These are phyloP conservation scores for Geotrichum histeridarum DNA, from an alignment of 1,139 yeast species.

Conservation along the genomic window DNA sequence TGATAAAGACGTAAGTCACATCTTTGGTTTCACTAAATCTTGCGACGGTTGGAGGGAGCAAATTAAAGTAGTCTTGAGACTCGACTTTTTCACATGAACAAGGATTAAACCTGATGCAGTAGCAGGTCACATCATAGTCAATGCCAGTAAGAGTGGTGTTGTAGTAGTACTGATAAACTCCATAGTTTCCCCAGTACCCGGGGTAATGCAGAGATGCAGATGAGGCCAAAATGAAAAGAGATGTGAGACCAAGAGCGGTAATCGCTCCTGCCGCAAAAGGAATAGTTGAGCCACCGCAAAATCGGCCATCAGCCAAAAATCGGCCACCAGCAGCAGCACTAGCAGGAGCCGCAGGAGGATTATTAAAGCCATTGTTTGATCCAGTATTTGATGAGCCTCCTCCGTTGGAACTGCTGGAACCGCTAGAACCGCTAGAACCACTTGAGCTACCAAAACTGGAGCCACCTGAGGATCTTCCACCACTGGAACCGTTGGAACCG, in stretches of 20 bases:
- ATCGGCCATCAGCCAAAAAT: conserved; percentile 21
- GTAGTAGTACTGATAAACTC: conserved; percentile 26
- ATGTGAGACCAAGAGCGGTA: conserved; percentile 24
- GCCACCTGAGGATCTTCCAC: conserved; percentile 7
- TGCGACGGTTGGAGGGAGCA: conserved; percentile 21
- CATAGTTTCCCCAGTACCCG: conserved; percentile 28
- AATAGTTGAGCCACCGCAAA: conserved; percentile 27
- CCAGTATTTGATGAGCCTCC: conserved; percentile 1
- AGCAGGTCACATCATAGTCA: conserved; percentile 24
- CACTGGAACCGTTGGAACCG: conserved; percentile 9
- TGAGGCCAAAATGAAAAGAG: conserved; percentile 18
- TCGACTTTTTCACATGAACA: conserved; percentile 27
- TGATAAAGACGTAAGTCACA: conserved; percentile 21
- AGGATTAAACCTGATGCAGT: conserved; percentile 25
- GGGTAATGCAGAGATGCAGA: conserved; percentile 20
- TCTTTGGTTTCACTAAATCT: conserved; percentile 3
- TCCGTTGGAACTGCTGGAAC: neutral
- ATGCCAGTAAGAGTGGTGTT: conserved; percentile 26
- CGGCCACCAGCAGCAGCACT: conserved; percentile 11
- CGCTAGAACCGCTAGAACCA: conserved; percentile 7
- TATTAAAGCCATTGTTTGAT: conserved; percentile 9
- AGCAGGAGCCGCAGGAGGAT: conserved; percentile 5
- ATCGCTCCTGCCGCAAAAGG: conserved; percentile 28
- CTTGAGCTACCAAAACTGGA: conserved; percentile 20
- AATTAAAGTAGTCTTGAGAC: conserved; percentile 22